Evolutionary conservation across 164 flowering plant genomes (phyloP).

Genomic region (Umbellularia californica): DNA sequence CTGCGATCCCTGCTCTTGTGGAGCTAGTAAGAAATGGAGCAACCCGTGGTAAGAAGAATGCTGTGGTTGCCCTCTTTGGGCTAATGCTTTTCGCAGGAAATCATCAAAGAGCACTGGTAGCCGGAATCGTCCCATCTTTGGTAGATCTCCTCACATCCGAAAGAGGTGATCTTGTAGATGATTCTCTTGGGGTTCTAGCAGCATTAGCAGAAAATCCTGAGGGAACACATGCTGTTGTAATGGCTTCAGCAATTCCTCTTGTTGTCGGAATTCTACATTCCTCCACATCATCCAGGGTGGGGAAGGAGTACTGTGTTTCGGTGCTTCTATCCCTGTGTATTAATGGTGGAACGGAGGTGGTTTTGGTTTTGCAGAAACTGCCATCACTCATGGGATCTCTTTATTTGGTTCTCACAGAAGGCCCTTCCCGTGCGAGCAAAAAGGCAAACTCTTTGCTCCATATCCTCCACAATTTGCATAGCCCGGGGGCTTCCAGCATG

Average conservation of each 20-base stretch:
- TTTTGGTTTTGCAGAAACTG: slow-evolving; percentile 34
- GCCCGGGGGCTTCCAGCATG: slow-evolving; percentile 25
- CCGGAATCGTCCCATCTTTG: slow-evolving; percentile 51
- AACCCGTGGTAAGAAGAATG: slow-evolving; percentile 58
- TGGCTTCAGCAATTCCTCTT: slow-evolving; percentile 25
- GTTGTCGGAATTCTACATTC: slow-evolving; percentile 25
- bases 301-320: slow-evolving; percentile 64
- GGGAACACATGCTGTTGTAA: slow-evolving; percentile 41
- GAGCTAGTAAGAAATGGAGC: slow-evolving; percentile 38
- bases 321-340: slow-evolving; percentile 44
- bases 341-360: slow-evolving; percentile 53
- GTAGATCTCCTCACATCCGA: slow-evolving; percentile 32
- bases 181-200: slow-evolving; percentile 59
- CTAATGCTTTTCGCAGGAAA: slow-evolving; percentile 45
- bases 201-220: slow-evolving; percentile 49
- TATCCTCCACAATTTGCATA: slow-evolving; percentile 47
- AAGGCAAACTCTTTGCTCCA: slow-evolving; percentile 54
- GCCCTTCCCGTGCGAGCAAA: slow-evolving; percentile 47
- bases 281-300: slow-evolving; percentile 30
- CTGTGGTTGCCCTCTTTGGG: slow-evolving; percentile 55
- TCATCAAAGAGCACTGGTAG: slow-evolving; percentile 38
- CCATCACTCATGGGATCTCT: slow-evolving; percentile 40
- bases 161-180: slow-evolving; percentile 36
- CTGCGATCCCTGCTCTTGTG: slow-evolving; percentile 49
- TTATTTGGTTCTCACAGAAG: slow-evolving; percentile 47